Evolutionary conservation across 768 basidiomycete species (phyloP).

Genomic region (Tricholoma matsutake): DNA sequence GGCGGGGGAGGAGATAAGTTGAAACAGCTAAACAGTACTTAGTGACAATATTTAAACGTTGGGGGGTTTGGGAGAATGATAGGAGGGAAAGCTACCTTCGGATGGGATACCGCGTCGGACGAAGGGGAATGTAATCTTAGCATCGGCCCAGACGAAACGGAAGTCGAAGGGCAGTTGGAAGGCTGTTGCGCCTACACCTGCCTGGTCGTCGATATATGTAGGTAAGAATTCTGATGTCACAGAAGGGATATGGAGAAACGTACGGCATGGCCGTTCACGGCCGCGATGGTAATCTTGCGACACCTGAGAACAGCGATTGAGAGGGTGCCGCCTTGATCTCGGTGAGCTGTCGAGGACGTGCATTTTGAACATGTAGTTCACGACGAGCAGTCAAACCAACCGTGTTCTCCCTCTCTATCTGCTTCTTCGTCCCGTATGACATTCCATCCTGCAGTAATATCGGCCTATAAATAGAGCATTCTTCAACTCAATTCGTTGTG

Average conservation of each 20-base stretch:
- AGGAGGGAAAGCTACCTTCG: constrained; percentile 36
- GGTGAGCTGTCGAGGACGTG: constrained; percentile 32
- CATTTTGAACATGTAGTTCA: background rate
- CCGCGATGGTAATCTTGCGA: constrained; percentile 51
- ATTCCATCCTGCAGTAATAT: constrained; percentile 48
- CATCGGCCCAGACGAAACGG: constrained; percentile 45
- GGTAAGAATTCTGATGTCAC: background rate
- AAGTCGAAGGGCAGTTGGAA: constrained; percentile 46
- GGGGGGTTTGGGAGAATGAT: background rate
- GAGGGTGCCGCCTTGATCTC: constrained; percentile 47
- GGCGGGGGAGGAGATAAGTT: constrained; percentile 50
- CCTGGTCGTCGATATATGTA: constrained; percentile 17
- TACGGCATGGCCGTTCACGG: constrained; percentile 50
- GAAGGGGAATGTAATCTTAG: constrained; percentile 43
- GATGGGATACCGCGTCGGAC: constrained; percentile 41
- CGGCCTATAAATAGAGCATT: constrained; percentile 34
- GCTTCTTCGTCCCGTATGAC: constrained; percentile 36
- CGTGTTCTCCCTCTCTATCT: constrained; percentile 45
- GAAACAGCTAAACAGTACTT: constrained; percentile 35
- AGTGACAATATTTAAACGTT: background rate
- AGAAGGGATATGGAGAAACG: constrained; percentile 7
- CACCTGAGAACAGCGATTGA: constrained; percentile 48
- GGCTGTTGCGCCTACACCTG: constrained; percentile 40
- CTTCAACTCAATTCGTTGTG: background rate
- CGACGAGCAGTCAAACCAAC: constrained; percentile 22